Conservation (phyloP, 129 eudicot genomes). For the Logfia minima region DNA sequence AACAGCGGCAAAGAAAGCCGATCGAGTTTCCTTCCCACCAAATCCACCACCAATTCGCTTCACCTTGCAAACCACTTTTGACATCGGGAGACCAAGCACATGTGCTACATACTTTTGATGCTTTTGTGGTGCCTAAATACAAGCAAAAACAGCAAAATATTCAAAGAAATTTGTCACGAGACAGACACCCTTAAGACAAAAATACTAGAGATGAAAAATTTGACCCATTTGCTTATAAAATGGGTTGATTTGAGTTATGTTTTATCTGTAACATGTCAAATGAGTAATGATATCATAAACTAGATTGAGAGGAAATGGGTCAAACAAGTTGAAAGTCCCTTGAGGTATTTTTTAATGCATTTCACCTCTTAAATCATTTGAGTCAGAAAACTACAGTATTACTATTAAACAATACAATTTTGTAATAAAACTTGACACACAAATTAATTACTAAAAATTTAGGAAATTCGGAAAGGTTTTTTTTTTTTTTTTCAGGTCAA, state of each 20-base stretch:
- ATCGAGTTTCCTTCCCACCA: constrained; percentile 96
- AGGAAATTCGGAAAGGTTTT: too few relatives aligned
- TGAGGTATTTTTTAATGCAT: too few relatives aligned
- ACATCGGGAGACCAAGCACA: constrained; percentile 98
- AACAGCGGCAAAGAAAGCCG: constrained; percentile 78
- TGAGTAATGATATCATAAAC: too few relatives aligned
- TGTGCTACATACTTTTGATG: constrained; percentile 90
- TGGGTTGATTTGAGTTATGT: not conserved
- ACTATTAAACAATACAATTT: not conserved
- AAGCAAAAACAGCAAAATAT: constrained; percentile 11
- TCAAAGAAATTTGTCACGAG: not conserved
- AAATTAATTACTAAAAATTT: too few relatives aligned
- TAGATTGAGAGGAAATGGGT: too few relatives aligned
- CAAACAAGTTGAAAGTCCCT: too few relatives aligned
- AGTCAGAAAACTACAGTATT: not conserved
- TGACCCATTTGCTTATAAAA: not conserved
- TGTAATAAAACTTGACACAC: too few relatives aligned
- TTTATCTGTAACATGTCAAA: too few relatives aligned
- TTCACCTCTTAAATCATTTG: too few relatives aligned
- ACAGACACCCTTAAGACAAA: not conserved
- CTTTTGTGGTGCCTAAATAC: constrained; percentile 85
- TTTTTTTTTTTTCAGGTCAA: too few relatives aligned
- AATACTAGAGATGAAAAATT: too few relatives aligned
- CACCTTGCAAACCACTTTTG: constrained; percentile 95
- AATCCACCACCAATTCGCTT: constrained; percentile 99